Percentiles rank a stretch among this genome's conserved stretches.
These are phyloP conservation scores for Setaria italica DNA, from an alignment of 202 grass and related monocot genomes.

Conservation along the genomic window DNA sequence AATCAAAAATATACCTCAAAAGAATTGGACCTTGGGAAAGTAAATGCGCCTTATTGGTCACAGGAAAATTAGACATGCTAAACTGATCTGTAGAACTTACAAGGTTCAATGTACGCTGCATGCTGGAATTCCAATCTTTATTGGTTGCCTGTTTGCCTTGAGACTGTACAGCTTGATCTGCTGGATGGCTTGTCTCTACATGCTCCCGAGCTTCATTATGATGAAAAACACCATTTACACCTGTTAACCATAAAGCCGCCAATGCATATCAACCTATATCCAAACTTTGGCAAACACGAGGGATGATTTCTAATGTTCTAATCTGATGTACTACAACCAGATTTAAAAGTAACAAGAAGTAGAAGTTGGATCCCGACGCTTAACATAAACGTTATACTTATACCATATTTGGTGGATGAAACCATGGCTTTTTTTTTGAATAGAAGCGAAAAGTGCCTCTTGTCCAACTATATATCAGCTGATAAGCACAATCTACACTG, in stretches of 20 bases:
- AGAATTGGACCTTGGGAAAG: background rate
- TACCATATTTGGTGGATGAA: conserved; percentile 15
- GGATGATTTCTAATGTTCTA: conserved; percentile 18
- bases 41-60: conserved; percentile 8
- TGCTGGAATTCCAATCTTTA: conserved; percentile 37
- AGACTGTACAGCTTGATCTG: conserved; percentile 52
- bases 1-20: background rate
- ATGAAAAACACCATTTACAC: conserved; percentile 51
- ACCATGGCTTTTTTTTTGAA: background rate
- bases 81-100: conserved; percentile 53
- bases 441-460: conserved; percentile 11
- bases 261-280: background rate
- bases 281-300: conserved; percentile 25
- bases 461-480: conserved; percentile 7
- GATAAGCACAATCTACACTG: conserved; percentile 11
- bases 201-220: conserved; percentile 54
- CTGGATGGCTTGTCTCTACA: conserved; percentile 58
- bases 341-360: background rate
- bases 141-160: conserved; percentile 62
- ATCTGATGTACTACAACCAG: conserved; percentile 28
- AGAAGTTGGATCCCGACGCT: background rate
- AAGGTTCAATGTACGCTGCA: conserved; percentile 48
- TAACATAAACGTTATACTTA: conserved; percentile 7
- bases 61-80: conserved; percentile 27
- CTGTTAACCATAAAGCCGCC: conserved; percentile 34